Base-by-base conservation (phyloP, 2,329 filamentous ascomycete genomes). In the Sarocladium strictum region DNA sequence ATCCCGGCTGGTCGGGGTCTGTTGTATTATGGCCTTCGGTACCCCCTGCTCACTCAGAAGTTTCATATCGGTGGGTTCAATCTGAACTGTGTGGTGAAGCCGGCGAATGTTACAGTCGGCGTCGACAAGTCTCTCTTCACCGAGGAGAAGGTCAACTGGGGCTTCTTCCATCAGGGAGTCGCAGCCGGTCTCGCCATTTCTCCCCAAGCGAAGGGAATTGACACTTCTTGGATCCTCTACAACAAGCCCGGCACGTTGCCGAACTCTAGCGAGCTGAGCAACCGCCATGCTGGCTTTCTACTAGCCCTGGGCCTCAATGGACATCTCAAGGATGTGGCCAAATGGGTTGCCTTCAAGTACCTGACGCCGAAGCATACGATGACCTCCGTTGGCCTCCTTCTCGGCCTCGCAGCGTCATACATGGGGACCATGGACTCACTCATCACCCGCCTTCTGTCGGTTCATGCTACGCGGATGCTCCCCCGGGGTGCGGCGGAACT, bases 261-360 rank as follows among this genome's bases (percentile, higher is more conserved):
- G 9, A 38, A 38, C 21, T 38, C 32, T 15, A 40, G 15, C 12
- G 94, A 99, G 53, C 78, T 97, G 14, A 97, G 88, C 59, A 97
- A 97, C 65, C 83, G 94, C n/a, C 94, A 99, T 68, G 95, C 94
- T 27, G 94, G 94, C 0, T 94, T 99, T 59, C 73, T 99, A 41
- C 78, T 99, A 0, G 94, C 91, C 3, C 77, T 99, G 3, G 94
- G 94, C 3, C 76, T 99, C 23, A 97, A 97, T 62, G 95, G 94
- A 0, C 95, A 99, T 71, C 76, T 99, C n/a, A 94, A 90, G 62
- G 87, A 85, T 7, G 81, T 99, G 26, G 94, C 94, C 2, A 97
- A 97, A 73, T 99, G 94, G 93, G 87, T 99, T 41, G 93, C 92
- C 9, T 99, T 97, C 79, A 97, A 97, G 66, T 99, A 99, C 62